Evolutionary conservation across 352 stramenopile species (phyloP).

Genomic region (Phytophthora pini): DNA sequence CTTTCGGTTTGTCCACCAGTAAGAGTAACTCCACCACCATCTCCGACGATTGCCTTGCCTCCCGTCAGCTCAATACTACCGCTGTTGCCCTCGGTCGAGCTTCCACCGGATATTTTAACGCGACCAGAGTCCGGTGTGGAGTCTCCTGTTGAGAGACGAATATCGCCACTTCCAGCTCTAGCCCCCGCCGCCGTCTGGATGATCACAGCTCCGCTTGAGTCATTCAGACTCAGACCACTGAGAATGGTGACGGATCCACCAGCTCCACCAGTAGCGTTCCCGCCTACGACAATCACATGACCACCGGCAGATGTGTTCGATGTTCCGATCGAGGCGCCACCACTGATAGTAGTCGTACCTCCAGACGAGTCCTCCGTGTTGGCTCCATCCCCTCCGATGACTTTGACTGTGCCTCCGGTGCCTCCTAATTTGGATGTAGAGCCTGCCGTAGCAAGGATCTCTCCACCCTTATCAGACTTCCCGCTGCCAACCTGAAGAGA

Average conservation of each 20-base stretch:
- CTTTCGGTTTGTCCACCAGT: conserved; percentile 49
- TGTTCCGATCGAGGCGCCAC: conserved; percentile 45
- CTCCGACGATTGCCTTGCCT: conserved; percentile 40
- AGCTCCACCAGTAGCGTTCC: conserved; percentile 46
- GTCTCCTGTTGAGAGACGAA: conserved; percentile 48
- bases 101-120: conserved; percentile 61
- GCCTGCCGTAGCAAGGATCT: conserved; percentile 38
- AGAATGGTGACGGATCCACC: conserved; percentile 53
- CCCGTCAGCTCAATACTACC: conserved; percentile 59
- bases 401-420: conserved; percentile 33
- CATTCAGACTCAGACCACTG: conserved; percentile 50
- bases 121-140: conserved; percentile 39
- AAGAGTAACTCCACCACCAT: conserved; percentile 57
- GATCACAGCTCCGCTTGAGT: conserved; percentile 43
- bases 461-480: conserved; percentile 33
- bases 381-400: conserved; percentile 30
- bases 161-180: conserved; percentile 32
- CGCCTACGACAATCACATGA: conserved; percentile 44
- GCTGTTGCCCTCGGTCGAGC: conserved; percentile 46
- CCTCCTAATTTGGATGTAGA: conserved; percentile 41
- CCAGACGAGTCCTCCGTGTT: conserved; percentile 47
- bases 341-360: conserved; percentile 49
- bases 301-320: conserved; percentile 50
- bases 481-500: conserved; percentile 44
- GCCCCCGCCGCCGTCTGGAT: conserved; percentile 35